A percentile compares a stretch with the other conserved stretches of the same genome.
phyloP scores from a whole-genome alignment of 768 basidiomycete species.

The Boletales sp. region DNA sequence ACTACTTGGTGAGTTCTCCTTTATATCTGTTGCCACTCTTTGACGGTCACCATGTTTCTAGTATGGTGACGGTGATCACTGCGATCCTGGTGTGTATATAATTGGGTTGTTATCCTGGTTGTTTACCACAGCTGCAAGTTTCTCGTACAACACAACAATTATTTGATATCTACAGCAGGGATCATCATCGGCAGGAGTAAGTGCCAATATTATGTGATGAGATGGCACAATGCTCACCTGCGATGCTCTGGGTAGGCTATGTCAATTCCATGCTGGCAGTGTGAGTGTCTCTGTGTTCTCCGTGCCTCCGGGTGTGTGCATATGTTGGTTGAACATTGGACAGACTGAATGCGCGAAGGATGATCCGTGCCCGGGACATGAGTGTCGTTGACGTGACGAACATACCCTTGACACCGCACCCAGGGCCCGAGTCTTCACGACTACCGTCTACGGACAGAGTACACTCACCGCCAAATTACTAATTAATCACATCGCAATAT shows the following conservation, averaged over 20 bases:
- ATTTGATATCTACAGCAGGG: neutral
- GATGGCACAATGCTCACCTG: too few species aligned
- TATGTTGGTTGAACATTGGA: neutral
- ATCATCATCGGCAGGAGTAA: slow-evolving; percentile 1
- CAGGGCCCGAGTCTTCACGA: too few species aligned
- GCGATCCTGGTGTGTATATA: slow-evolving; percentile 6
- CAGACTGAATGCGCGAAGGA: slow-evolving; percentile 11
- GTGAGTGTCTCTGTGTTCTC: slow-evolving; percentile 1
- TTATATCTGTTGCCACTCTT: neutral
- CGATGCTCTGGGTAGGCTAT: slow-evolving; percentile 2
- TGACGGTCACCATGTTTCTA: neutral
- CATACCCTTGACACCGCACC: neutral
- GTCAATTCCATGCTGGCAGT: slow-evolving; percentile 15
- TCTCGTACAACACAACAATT: neutral
- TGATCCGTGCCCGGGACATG: slow-evolving; percentile 2
- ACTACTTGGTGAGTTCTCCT: slow-evolving; percentile 8
- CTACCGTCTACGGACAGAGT: too few species aligned
- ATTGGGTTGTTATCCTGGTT: neutral
- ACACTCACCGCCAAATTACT: too few species aligned
- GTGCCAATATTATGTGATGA: neutral
- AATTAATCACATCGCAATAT: too few species aligned
- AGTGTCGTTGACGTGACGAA: neutral
- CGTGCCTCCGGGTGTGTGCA: neutral
- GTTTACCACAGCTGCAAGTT: neutral
- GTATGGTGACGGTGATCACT: neutral